phyloP scores from a whole-genome alignment of 2,329 filamentous ascomycete species.

The Fusarium sp. region DNA sequence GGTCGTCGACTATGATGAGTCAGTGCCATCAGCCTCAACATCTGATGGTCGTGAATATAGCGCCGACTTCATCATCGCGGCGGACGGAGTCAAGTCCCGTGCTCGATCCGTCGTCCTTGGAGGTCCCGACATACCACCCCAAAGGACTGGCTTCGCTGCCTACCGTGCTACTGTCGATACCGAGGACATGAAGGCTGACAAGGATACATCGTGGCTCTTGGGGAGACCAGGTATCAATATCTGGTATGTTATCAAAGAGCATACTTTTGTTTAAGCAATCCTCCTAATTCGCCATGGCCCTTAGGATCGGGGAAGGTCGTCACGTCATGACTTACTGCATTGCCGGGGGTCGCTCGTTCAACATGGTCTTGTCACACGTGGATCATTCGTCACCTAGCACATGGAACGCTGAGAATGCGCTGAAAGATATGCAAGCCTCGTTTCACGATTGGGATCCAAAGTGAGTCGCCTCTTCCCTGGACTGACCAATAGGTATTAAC shows the following conservation, averaged over 20 bases:
- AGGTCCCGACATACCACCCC: neutral
- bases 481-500: fast-evolving
- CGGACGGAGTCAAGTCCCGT: conserved; percentile 3
- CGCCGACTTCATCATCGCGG: neutral
- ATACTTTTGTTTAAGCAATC: too few relatives aligned
- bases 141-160: neutral
- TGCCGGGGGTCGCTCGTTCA: conserved; percentile 1
- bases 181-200: neutral
- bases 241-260: neutral
- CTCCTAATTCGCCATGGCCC: too few relatives aligned
- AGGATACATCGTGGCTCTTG: neutral
- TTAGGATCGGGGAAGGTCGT: neutral
- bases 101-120: conserved; percentile 3
- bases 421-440: neutral
- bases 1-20: neutral
- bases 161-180: neutral
- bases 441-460: conserved; percentile 2
- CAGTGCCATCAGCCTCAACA: neutral
- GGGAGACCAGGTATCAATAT: neutral
- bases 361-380: neutral
- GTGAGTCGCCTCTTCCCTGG: fast-evolving
- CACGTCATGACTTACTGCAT: conserved; percentile 12
- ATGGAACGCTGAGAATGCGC: neutral
- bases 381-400: neutral
- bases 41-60: neutral